Evolutionary conservation across 371 early-diverging fungal genomes (phyloP).

Genomic region (Phascolomyces articulosus): DNA sequence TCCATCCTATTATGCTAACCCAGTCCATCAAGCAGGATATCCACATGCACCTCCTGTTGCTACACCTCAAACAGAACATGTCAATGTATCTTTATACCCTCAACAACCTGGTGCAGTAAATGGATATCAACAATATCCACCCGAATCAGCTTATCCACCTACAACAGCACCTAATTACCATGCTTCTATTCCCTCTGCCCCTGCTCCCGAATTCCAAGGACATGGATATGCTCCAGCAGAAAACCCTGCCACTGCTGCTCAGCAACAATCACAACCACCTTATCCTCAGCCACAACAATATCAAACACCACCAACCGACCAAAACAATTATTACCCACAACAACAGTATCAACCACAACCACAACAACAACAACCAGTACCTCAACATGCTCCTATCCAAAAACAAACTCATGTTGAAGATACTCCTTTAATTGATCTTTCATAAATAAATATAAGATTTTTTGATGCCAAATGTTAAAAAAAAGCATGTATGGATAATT

Average conservation of each 20-base stretch:
- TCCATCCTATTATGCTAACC: neutral
- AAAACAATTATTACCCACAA: slow-evolving; percentile 11
- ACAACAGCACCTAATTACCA: slow-evolving; percentile 1
- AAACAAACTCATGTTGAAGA: neutral
- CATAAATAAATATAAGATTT: slow-evolving; percentile 2
- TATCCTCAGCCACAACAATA: no score
- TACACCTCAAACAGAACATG: neutral
- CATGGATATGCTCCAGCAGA: neutral
- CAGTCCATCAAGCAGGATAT: neutral
- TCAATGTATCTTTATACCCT: neutral
- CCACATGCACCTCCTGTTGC: slow-evolving; percentile 5
- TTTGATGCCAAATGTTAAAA: no score
- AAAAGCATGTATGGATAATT: no score
- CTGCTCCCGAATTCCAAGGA: slow-evolving; percentile 13
- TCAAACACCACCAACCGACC: slow-evolving; percentile 14
- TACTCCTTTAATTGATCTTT: slow-evolving; percentile 6
- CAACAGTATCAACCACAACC: slow-evolving; percentile 15
- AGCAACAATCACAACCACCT: slow-evolving; percentile 9
- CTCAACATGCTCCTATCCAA: neutral
- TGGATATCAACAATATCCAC: slow-evolving; percentile 2
- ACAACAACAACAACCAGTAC: slow-evolving; percentile 4
- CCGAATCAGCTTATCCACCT: slow-evolving; percentile 4
- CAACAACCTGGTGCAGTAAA: neutral
- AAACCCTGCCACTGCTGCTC: neutral
- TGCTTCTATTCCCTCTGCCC: slow-evolving; percentile 1